Conservation (phyloP, 2,329 filamentous ascomycete species). For the Xylaria sp. region DNA sequence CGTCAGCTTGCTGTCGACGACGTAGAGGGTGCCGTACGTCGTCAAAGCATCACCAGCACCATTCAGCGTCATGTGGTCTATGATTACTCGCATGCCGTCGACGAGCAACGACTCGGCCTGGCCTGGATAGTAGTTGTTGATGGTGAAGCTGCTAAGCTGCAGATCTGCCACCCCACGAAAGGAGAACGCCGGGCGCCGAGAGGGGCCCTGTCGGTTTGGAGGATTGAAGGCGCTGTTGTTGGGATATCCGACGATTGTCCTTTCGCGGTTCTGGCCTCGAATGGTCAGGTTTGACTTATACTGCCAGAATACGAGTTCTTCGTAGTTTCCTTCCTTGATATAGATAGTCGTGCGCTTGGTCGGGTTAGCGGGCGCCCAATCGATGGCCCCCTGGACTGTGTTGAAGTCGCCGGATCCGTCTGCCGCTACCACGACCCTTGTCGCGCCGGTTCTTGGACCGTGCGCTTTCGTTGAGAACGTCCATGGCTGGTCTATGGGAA, state of each 20-base stretch:
- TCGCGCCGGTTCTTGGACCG: slow-evolving; percentile 15
- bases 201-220: slow-evolving; percentile 30
- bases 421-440: slow-evolving; percentile 23
- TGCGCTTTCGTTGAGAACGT: slow-evolving; percentile 25
- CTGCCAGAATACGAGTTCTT: slow-evolving; percentile 33
- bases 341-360: slow-evolving; percentile 26
- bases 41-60: slow-evolving; percentile 30
- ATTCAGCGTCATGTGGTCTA: slow-evolving; percentile 28
- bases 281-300: slow-evolving; percentile 31
- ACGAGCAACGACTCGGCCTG: slow-evolving; percentile 28
- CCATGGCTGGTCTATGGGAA: slow-evolving; percentile 26
- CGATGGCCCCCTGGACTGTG: slow-evolving; percentile 32
- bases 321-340: slow-evolving; percentile 29
- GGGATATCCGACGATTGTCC: slow-evolving; percentile 30
- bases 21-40: slow-evolving; percentile 29
- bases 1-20: slow-evolving; percentile 22
- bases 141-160: slow-evolving; percentile 28
- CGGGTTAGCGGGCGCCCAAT: slow-evolving; percentile 33
- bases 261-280: slow-evolving; percentile 21
- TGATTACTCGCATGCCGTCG: slow-evolving; percentile 18
- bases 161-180: slow-evolving; percentile 28
- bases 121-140: slow-evolving; percentile 28
- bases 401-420: slow-evolving; percentile 33
- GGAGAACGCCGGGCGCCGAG: slow-evolving; percentile 30
- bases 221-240: slow-evolving; percentile 35